phyloP scores from a whole-genome alignment of 345 rosid genomes.

The Hypericum perforatum region DNA sequence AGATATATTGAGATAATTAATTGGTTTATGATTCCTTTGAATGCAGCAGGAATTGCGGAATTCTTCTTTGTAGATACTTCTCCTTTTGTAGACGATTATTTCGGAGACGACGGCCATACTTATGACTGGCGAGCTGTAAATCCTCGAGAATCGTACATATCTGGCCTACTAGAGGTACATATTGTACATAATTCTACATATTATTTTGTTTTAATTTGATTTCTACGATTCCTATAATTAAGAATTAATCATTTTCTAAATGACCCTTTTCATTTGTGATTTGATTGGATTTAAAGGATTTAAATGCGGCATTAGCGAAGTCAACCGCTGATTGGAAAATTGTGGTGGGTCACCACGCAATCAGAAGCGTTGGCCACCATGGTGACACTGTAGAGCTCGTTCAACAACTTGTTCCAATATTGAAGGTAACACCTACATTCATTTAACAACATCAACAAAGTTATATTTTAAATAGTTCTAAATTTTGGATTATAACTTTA shows the following conservation, averaged over 20 bases:
- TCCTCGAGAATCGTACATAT: conserved; percentile 39
- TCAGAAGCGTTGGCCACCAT: conserved; percentile 62
- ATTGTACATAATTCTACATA: background rate
- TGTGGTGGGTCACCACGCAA: conserved; percentile 66
- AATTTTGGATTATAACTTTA: no score
- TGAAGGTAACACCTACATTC: conserved; percentile 20
- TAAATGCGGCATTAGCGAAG: conserved; percentile 29
- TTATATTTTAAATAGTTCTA: no score
- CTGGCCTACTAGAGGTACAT: conserved; percentile 26
- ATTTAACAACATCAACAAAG: background rate
- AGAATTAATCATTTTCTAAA: background rate
- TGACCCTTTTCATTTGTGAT: background rate
- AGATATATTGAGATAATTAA: background rate
- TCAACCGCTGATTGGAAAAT: conserved; percentile 65
- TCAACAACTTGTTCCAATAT: conserved; percentile 39
- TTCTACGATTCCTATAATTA: background rate
- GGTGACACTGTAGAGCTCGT: conserved; percentile 55
- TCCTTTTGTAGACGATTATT: conserved; percentile 59
- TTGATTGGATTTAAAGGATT: conserved; percentile 19
- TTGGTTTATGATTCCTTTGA: background rate
- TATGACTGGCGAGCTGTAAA: conserved; percentile 63
- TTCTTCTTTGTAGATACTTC: conserved; percentile 69
- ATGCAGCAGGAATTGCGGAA: conserved; percentile 39
- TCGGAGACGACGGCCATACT: conserved; percentile 30
- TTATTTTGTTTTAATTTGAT: background rate